A percentile compares a stretch with the other conserved stretches of the same genome.
These are phyloP conservation scores for Aotearoamyces nothofagi DNA, from an alignment of 2,329 filamentous ascomycete species.

Conservation along the genomic window DNA sequence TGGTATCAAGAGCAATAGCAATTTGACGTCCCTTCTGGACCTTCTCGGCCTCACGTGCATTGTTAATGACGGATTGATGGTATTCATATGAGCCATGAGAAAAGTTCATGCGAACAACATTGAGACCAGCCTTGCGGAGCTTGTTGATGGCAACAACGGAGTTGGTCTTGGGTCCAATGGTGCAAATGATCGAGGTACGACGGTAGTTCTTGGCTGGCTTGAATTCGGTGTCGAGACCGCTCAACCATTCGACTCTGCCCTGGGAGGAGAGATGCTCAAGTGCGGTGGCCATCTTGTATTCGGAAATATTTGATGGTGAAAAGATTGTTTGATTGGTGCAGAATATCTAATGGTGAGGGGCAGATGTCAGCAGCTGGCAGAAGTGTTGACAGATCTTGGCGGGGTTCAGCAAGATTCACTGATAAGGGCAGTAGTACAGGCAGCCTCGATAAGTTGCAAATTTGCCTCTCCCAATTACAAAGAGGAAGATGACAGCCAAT, in stretches of 20 bases:
- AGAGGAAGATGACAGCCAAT: too few species aligned
- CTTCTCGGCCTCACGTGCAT: slow-evolving; percentile 77
- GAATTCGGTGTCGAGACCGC: slow-evolving; percentile 74
- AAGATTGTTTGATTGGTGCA: too few species aligned
- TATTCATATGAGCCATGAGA: slow-evolving; percentile 91
- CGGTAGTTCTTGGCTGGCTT: slow-evolving; percentile 80
- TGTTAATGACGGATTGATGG: slow-evolving; percentile 96
- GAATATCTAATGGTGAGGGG: too few species aligned
- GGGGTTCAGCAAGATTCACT: too few species aligned
- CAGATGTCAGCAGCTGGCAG: too few species aligned
- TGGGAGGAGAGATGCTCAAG: slow-evolving; percentile 76
- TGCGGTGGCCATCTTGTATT: slow-evolving; percentile 39
- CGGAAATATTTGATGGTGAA: slow-evolving; percentile 1
- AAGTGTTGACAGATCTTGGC: too few species aligned
- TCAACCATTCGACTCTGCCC: slow-evolving; percentile 50
- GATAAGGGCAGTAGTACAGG: too few species aligned
- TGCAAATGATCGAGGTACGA: slow-evolving; percentile 96
- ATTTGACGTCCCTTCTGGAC: slow-evolving; percentile 68
- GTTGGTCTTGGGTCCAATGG: slow-evolving; percentile 98
- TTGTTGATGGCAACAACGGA: slow-evolving; percentile 92
- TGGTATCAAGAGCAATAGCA: slow-evolving; percentile 80
- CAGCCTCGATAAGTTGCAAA: too few species aligned
- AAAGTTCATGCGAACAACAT: slow-evolving; percentile 99
- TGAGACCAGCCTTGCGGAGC: slow-evolving; percentile 80
- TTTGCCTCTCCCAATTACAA: too few species aligned